Base-by-base conservation (phyloP, 1,284 basidiomycete genomes). In the Sanghuangporus sanghuang region DNA sequence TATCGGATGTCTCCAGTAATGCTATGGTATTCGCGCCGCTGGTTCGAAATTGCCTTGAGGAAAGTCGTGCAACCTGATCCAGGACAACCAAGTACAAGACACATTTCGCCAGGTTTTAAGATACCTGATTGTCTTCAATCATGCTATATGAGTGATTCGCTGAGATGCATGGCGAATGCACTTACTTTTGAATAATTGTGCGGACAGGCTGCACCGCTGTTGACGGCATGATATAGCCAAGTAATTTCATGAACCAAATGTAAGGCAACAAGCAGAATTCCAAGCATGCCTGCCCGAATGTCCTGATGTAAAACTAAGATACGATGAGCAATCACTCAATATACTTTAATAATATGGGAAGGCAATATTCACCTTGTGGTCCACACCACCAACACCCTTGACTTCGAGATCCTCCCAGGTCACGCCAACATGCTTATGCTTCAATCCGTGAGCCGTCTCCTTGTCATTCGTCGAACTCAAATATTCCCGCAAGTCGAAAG, bases 341-440 rank as follows among this genome's bases (percentile, higher is more conserved):
- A 12, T 42, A 12, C 40, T 42, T 2, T 42, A 42, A 11, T 14
- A 16, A 46, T n/a, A 14, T 27, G 14, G 23, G 2, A 2, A 50
- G n/a, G 59, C 40, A 58, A 12, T 55, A 69, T 75, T 48, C 58
- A 82, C 87, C 77, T 89, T 89, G 70, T 76, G 79, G 70, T 80
- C 77, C 21, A 73, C 74, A 50, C 87, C 87, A 32, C 90, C 92
- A 1, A 81, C 73, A 35, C 88, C 91, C 18, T 87, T 78, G 53
- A 95, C 93, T 63, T 87, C 80, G 0, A 93, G 75, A 67, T 87
- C 79, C 59, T 91, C 82, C 88, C 91, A 94, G 27, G 85, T 84
- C 36, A 93, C 90, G 42, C 92, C 92, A 42, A 94, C 89, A 67
- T 87, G 85, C 78, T 96, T 96, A 74, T 88, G 87, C 69, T 86